Conservation (phyloP, 805 yeast genomes). For the Debaryomyces hansenii region DNA sequence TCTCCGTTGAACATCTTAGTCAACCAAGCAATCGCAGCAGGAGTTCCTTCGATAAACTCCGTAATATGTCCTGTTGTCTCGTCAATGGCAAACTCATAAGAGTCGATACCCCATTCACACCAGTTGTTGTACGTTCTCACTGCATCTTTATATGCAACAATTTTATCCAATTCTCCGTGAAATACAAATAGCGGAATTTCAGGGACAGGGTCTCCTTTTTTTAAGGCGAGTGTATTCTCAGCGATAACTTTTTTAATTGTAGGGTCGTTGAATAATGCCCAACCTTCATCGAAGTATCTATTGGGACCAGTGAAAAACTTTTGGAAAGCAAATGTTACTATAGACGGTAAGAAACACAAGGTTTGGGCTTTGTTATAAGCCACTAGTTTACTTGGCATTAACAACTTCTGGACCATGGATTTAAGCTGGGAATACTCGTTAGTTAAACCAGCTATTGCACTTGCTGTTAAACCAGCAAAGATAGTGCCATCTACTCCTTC, state of each 20-base stretch:
- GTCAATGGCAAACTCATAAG: constrained; percentile 28
- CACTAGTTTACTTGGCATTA: not conserved
- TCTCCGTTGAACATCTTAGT: constrained; percentile 26
- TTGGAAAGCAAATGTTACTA: constrained; percentile 5
- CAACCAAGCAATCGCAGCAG: constrained; percentile 22
- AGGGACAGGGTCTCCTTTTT: constrained; percentile 14
- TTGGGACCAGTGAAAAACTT: constrained; percentile 15
- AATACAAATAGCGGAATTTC: constrained; percentile 19
- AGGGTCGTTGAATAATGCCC: constrained; percentile 13
- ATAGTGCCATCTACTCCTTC: constrained; percentile 22
- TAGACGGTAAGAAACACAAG: not conserved
- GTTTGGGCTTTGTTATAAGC: constrained; percentile 4
- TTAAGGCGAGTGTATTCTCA: constrained; percentile 22
- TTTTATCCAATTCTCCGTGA: constrained; percentile 18
- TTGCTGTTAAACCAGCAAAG: constrained; percentile 30
- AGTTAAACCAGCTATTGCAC: constrained; percentile 29
- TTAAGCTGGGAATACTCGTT: constrained; percentile 28
- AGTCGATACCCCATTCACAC: constrained; percentile 26
- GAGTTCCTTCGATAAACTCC: constrained; percentile 18
- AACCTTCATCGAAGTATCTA: constrained; percentile 13
- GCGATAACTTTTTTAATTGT: constrained; percentile 12
- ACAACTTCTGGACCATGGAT: not conserved
- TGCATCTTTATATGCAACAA: constrained; percentile 20
- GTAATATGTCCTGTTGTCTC: constrained; percentile 24
- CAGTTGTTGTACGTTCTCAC: constrained; percentile 23